Base-by-base conservation (phyloP, 1,284 basidiomycete species). In the Wallemia ichthyophaga region DNA sequence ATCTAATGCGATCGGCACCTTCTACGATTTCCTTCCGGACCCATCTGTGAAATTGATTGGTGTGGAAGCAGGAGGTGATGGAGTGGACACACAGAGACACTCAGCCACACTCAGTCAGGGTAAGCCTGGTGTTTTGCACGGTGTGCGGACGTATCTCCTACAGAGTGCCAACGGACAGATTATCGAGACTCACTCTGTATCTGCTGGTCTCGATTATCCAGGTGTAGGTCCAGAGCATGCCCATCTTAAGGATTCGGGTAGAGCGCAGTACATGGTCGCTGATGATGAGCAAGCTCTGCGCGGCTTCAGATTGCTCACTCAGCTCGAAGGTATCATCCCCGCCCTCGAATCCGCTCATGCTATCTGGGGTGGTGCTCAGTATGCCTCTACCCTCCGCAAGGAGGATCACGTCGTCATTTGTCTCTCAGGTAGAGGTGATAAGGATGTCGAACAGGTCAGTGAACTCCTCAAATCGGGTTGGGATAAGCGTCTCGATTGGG, bases 161-260 rank as follows among this genome's bases (percentile, higher is more conserved):
- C 94, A 98, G 70, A 82, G 83, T 26, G 68, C 76, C 56, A 78
- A 78, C 27, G 94, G 94, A 28, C 94, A 98, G 72, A 91, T 99
- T 67, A 80, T 83, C 64, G 89, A 95, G 70, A 96, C 94, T 21
- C 89, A 96, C 71, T 95, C 89, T 21, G 85, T 99, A 70, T 89
- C 85, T 65, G 92, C 94, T 58, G 94, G 92, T 33, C 74, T 94
- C 56, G 84, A 88, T 69, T 88, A 87, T 66, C 67, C 73, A 62
- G 68, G 86, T 65, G 94, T 98, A 59, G 94, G 94, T 17, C 94
- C 94, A 7, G 92, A 99, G 71, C 92, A 96, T 69, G 83, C 91
- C 57, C 94, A 83, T 82, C 74, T 99, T 68, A 96, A 96, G 71
- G 86, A 94, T 67, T 82, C 81, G 1, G 85, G 86, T 19, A 75